Conservation (phyloP, 192 early-diverging fungal species). For the Gamsiella multidivaricata region DNA sequence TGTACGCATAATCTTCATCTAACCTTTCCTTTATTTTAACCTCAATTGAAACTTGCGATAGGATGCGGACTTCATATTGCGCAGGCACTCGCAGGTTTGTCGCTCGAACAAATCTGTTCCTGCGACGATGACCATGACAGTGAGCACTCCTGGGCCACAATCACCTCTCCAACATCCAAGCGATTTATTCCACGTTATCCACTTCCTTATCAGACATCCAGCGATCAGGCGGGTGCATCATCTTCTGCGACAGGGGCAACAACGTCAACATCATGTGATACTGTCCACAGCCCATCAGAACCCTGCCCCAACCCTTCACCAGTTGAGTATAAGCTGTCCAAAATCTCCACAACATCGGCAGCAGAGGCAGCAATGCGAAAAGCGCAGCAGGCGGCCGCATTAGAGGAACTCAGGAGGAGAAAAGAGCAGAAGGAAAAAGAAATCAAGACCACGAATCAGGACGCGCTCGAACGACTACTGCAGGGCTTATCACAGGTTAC, state of each 20-base stretch:
- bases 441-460: slow-evolving; percentile 18
- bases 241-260: neutral
- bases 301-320: neutral
- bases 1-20: neutral
- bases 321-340: slow-evolving; percentile 36
- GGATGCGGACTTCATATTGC: slow-evolving; percentile 47
- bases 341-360: slow-evolving; percentile 35
- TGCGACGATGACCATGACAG: slow-evolving; percentile 43
- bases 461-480: slow-evolving; percentile 15
- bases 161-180: neutral
- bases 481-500: slow-evolving; percentile 18
- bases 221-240: neutral
- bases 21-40: neutral
- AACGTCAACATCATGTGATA: neutral
- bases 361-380: slow-evolving; percentile 24
- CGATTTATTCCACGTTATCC: neutral
- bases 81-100: slow-evolving; percentile 35
- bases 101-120: slow-evolving; percentile 39
- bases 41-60: neutral
- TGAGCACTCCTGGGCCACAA: slow-evolving; percentile 29
- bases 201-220: neutral
- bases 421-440: slow-evolving; percentile 24
- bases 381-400: slow-evolving; percentile 23
- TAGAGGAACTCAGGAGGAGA: slow-evolving; percentile 24
- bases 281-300: neutral